These are phyloP conservation scores for Phytophthora uliginosa DNA, from an alignment of 352 stramenopile species.

Conservation along the genomic window DNA sequence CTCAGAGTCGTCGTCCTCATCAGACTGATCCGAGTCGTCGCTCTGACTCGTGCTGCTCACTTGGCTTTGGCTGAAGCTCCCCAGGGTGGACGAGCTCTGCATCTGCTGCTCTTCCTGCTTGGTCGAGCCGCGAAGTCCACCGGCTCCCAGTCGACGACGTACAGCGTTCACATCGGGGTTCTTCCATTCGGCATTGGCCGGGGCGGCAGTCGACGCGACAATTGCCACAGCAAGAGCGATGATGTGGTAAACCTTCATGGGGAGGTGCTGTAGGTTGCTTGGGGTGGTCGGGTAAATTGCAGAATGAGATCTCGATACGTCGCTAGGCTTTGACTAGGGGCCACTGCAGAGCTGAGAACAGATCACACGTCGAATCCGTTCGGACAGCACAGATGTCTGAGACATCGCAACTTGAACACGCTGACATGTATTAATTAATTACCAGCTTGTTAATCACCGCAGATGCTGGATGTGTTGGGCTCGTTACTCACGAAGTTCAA, in stretches of 20 bases:
- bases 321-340: neutral
- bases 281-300: neutral
- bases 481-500: neutral
- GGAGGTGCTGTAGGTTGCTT: neutral
- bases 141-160: conserved; percentile 20
- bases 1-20: conserved; percentile 1
- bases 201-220: conserved; percentile 14
- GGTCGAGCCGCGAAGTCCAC: conserved; percentile 25
- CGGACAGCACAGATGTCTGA: conserved; percentile 2
- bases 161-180: neutral
- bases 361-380: conserved; percentile 11
- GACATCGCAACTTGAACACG: neutral
- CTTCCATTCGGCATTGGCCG: conserved; percentile 15
- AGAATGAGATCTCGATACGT: neutral
- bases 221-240: conserved; percentile 33
- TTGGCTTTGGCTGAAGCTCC: conserved; percentile 4
- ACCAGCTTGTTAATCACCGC: neutral
- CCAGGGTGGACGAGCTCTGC: conserved; percentile 10
- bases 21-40: neutral
- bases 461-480: neutral
- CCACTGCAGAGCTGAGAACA: neutral
- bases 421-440: neutral
- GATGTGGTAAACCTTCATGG: conserved; percentile 42
- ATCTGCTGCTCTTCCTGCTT: conserved; percentile 13
- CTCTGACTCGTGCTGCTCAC: conserved; percentile 6